phyloP scores from a whole-genome alignment of 2,329 filamentous ascomycete genomes.

The Lachnellula occidentalis region DNA sequence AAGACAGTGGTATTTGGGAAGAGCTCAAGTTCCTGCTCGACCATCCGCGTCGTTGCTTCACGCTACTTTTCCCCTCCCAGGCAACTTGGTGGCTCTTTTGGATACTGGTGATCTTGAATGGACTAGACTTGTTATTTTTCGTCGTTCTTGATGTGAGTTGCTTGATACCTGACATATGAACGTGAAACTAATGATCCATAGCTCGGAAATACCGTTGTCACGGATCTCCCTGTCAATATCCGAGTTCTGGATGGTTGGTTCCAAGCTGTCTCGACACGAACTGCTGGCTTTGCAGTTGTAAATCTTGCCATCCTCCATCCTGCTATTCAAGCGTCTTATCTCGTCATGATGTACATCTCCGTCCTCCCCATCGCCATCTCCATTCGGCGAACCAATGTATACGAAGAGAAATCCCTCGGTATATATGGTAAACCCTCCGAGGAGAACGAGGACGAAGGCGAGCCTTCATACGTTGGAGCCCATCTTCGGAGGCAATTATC shows the following conservation, averaged over 20 bases:
- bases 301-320: slow-evolving; percentile 76
- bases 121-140: slow-evolving; percentile 82
- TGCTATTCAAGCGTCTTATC: slow-evolving; percentile 86
- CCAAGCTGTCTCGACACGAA: slow-evolving; percentile 82
- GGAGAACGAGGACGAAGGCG: slow-evolving; percentile 44
- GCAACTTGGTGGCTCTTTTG: slow-evolving; percentile 96
- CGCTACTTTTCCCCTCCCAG: slow-evolving; percentile 79
- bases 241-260: slow-evolving; percentile 84
- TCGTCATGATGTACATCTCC: slow-evolving; percentile 99
- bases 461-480: slow-evolving; percentile 77
- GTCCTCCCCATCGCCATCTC: slow-evolving; percentile 96
- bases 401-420: slow-evolving; percentile 83
- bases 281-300: slow-evolving; percentile 82
- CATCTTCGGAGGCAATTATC: slow-evolving; percentile 91
- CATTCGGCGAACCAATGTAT: slow-evolving; percentile 89
- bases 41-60: slow-evolving; percentile 94
- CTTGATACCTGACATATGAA: background rate
- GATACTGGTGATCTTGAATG: slow-evolving; percentile 77
- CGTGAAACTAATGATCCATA: slow-evolving; percentile 29
- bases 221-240: slow-evolving; percentile 61
- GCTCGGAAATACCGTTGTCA: slow-evolving; percentile 68
- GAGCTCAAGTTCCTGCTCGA: slow-evolving; percentile 87
- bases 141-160: slow-evolving; percentile 77
- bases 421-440: slow-evolving; percentile 55
- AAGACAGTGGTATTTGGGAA: slow-evolving; percentile 71